Percentiles rank a stretch among this genome's conserved stretches.
These are phyloP conservation scores for Eimeria zaria DNA, from an alignment of 169 alveolate species.

Conservation along the genomic window DNA sequence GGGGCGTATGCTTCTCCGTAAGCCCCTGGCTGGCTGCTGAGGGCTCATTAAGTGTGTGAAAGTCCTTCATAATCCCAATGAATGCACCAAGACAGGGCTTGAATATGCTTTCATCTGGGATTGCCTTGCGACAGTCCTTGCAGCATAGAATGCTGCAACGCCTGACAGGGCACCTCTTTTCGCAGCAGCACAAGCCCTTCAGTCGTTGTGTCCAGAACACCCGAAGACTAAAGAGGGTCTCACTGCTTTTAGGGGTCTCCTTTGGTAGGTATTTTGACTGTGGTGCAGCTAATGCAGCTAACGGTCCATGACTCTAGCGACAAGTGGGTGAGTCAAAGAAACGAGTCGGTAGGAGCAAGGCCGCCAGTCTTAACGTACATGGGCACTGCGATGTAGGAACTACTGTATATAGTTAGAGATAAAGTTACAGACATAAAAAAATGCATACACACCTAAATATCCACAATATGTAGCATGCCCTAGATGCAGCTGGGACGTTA, in stretches of 20 bases:
- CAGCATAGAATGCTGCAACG: background rate
- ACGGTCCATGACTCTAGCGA: background rate
- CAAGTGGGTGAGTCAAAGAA: background rate
- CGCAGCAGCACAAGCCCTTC: background rate
- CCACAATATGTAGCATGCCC: too few relatives aligned
- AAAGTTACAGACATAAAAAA: too few relatives aligned
- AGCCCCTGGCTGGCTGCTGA: background rate
- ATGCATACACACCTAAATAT: too few relatives aligned
- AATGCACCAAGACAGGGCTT: background rate
- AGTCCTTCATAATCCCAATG: background rate
- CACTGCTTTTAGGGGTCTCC: background rate
- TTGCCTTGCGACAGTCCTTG: background rate
- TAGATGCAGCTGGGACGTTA: too few relatives aligned
- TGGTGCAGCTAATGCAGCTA: background rate
- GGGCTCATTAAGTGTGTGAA: background rate
- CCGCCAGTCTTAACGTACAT: background rate
- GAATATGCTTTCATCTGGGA: background rate
- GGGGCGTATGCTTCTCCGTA: background rate
- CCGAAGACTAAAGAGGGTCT: background rate
- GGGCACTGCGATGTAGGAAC: too few relatives aligned
- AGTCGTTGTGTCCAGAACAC: background rate
- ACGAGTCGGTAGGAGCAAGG: background rate
- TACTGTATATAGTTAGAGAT: too few relatives aligned
- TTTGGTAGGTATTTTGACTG: background rate
- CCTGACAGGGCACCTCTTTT: background rate